Evolutionary conservation across 768 basidiomycete genomes (phyloP).

Genomic region (Leccinum ochraceum): DNA sequence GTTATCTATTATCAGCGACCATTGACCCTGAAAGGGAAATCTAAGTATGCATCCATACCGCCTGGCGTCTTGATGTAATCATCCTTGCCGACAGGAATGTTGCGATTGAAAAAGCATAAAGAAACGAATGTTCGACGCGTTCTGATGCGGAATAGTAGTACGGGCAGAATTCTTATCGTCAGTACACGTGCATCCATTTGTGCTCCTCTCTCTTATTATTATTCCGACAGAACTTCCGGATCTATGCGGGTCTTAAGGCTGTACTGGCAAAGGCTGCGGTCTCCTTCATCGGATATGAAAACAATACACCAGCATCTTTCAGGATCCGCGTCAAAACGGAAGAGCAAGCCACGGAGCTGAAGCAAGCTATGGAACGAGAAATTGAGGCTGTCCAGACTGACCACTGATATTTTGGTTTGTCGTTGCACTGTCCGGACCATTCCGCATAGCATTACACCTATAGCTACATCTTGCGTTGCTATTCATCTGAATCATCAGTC

Average conservation of each 20-base stretch:
- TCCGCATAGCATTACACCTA: constrained; percentile 25
- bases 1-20: no score
- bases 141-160: constrained; percentile 69
- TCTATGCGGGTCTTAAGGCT: constrained; percentile 60
- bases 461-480: constrained; percentile 27
- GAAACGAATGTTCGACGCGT: constrained; percentile 57
- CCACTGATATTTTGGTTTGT: constrained; percentile 12
- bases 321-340: constrained; percentile 61
- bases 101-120: constrained; percentile 76
- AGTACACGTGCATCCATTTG: constrained; percentile 29
- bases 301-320: constrained; percentile 56
- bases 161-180: constrained; percentile 75
- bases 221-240: constrained; percentile 66
- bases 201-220: constrained; percentile 2
- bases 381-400: constrained; percentile 45
- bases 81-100: constrained; percentile 46
- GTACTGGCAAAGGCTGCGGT: constrained; percentile 53
- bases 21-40: no score
- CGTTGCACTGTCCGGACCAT: not conserved
- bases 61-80: no score
- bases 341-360: constrained; percentile 56
- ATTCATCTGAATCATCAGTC: constrained; percentile 8
- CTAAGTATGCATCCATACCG: no score
- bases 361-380: constrained; percentile 62
- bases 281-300: constrained; percentile 70